These are phyloP conservation scores for Bassia scoparia DNA, from an alignment of 148 eudicot species.

Conservation along the genomic window DNA sequence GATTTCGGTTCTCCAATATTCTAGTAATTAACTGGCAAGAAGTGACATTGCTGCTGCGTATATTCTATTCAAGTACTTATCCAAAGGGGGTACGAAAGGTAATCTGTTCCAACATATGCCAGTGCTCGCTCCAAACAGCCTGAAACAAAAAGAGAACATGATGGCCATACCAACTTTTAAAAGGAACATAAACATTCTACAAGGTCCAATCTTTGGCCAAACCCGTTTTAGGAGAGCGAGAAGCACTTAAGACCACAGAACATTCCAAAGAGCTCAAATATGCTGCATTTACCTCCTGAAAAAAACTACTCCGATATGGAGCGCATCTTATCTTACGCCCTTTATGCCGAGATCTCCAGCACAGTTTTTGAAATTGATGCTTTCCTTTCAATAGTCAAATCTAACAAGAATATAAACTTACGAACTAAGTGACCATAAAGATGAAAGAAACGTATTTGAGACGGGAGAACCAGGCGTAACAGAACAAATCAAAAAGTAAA, in stretches of 20 bases:
- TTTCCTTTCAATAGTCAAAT: constrained; percentile 54
- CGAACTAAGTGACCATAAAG: constrained; percentile 44
- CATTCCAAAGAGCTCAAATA: constrained; percentile 56
- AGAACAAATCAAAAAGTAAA: constrained; percentile 30
- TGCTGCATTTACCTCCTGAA: constrained; percentile 71
- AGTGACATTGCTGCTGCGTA: constrained; percentile 84
- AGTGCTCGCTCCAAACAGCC: constrained; percentile 94
- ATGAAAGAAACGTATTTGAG: constrained; percentile 28
- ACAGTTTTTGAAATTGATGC: constrained; percentile 59
- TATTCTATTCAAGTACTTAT: constrained; percentile 95
- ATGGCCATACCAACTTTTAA: constrained; percentile 21
- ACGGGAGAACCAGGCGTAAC: constrained; percentile 29
- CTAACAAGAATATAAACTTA: constrained; percentile 39
- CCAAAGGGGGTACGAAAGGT: constrained; percentile 79
- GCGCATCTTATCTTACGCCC: constrained; percentile 70
- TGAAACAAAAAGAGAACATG: constrained; percentile 39
- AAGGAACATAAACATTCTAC: constrained; percentile 11
- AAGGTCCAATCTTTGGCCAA: constrained; percentile 12
- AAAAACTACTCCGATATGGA: constrained; percentile 51
- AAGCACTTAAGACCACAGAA: constrained; percentile 59
- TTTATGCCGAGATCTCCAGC: constrained; percentile 56
- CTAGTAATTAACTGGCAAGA: constrained; percentile 75
- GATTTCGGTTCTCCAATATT: constrained; percentile 87
- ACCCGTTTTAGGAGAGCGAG: constrained; percentile 30
- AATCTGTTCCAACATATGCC: constrained; percentile 96